Conservation (phyloP, 1,284 basidiomycete genomes). For the Neonothopanus nambi region DNA sequence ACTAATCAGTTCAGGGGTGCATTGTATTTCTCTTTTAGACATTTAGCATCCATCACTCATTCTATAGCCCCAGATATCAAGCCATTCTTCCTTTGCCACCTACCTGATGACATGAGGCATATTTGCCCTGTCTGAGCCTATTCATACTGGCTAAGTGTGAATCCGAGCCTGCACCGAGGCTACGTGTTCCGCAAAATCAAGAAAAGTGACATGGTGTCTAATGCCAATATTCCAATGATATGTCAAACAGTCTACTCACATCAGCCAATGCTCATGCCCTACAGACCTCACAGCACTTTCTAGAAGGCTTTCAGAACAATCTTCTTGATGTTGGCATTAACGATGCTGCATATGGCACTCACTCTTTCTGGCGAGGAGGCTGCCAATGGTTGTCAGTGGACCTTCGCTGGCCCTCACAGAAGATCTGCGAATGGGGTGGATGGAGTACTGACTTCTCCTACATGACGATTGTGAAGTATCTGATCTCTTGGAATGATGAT, state of each 20-base stretch:
- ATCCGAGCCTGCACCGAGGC: slow-evolving; percentile 13
- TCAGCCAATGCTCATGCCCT: neutral
- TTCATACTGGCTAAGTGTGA: slow-evolving; percentile 18
- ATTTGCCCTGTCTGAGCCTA: slow-evolving; percentile 26
- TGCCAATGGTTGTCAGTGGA: slow-evolving; percentile 28
- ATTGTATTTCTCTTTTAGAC: neutral
- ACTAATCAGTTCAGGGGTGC: slow-evolving; percentile 27
- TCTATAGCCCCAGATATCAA: slow-evolving; percentile 21
- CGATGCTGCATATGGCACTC: slow-evolving; percentile 30
- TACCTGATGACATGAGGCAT: slow-evolving; percentile 18
- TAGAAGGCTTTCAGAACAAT: slow-evolving; percentile 33
- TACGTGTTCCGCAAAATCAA: slow-evolving; percentile 26
- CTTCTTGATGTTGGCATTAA: slow-evolving; percentile 32
- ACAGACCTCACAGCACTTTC: slow-evolving; percentile 24
- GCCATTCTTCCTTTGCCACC: slow-evolving; percentile 22
- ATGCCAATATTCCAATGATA: slow-evolving; percentile 21
- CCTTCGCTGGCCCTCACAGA: slow-evolving; percentile 22
- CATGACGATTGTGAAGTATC: slow-evolving; percentile 35
- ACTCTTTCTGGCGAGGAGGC: slow-evolving; percentile 31
- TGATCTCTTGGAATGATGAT: slow-evolving; percentile 36
- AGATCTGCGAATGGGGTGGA: slow-evolving; percentile 38
- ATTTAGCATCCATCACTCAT: neutral
- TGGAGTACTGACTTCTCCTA: slow-evolving; percentile 34
- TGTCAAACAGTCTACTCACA: neutral
- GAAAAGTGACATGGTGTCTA: slow-evolving; percentile 20